These are phyloP conservation scores for Ophiostoma tasmaniense DNA, from an alignment of 2,329 filamentous ascomycete genomes.

Conservation along the genomic window DNA sequence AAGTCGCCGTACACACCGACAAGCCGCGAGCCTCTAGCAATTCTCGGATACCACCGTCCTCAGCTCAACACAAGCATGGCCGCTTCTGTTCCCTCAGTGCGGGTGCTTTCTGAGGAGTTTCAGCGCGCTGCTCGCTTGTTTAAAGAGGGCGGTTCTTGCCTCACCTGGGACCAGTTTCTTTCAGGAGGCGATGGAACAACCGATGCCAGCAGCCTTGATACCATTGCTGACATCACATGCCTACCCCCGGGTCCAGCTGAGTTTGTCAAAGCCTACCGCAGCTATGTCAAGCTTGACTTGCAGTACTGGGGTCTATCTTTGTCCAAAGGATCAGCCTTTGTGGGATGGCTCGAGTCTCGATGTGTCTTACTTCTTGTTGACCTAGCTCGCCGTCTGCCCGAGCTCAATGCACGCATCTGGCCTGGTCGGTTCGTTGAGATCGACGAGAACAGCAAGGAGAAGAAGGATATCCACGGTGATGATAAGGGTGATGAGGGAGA, in stretches of 20 bases:
- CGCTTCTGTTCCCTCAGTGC: constrained; percentile 45
- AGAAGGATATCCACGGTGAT: constrained; percentile 10
- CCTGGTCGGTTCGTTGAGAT: constrained; percentile 47
- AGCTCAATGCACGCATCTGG: constrained; percentile 51
- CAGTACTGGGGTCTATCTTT: constrained; percentile 57
- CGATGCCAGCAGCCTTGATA: background rate
- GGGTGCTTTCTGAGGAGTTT: constrained; percentile 44
- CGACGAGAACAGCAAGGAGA: constrained; percentile 9
- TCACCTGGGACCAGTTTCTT: constrained; percentile 28
- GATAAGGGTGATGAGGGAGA: constrained; percentile 29
- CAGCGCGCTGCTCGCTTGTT: constrained; percentile 37
- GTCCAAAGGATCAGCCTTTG: constrained; percentile 44
- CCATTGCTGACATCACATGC: too few relatives aligned
- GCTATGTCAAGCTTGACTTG: constrained; percentile 52
- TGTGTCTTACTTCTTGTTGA: constrained; percentile 51
- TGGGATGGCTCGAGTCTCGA: constrained; percentile 57
- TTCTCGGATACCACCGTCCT: constrained; percentile 55
- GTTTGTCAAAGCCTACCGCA: constrained; percentile 45
- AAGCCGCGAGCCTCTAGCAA: constrained; percentile 51
- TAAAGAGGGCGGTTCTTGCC: constrained; percentile 17
- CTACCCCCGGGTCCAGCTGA: constrained; percentile 29
- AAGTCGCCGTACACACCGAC: constrained; percentile 45
- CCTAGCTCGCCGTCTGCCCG: constrained; percentile 43
- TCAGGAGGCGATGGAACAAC: constrained; percentile 9
- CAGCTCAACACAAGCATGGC: constrained; percentile 50